Evolutionary conservation across 164 flowering plant genomes (phyloP), one percentile per base, ranked within the genome.

Genomic region (Santalum album): DNA sequence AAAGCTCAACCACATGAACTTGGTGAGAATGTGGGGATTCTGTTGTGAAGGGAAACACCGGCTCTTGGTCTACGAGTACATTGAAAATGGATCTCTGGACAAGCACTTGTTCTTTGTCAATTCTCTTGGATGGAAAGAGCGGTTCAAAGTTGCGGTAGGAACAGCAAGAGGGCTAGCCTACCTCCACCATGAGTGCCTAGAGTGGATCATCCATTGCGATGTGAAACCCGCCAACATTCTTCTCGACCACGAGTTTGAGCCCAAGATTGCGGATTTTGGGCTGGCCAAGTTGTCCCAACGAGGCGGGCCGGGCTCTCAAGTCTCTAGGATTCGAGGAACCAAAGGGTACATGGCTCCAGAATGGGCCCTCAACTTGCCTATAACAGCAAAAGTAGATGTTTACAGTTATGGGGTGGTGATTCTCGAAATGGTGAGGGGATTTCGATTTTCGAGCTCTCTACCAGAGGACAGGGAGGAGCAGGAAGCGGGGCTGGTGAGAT

Each of bases 341-440:
- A 63, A 56, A 51, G 71, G 75, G 25, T 71, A 71, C 60, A 56
- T 66, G 71, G 75, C 75, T 54, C 71, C 75, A 9, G 75, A 66
- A 23, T 71, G 75, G 75, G 63, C 65, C 24, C 12, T 56, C 40
- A 71, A 60, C 43, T 68, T 66, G 24, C 70, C 70, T 0, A 60
- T 71, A 36, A 63, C 70, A 4, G 64, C 75, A 2, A 66, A 63
- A 47, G 75, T 66, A 2, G 75, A 71, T 55, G 75, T 71, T 23
- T 71, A 55, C 19, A 66, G 75, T 42, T 71, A 57, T 57, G 75
- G 75, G 25, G 68, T 71, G 22, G 70, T 66, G 35, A 39, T 71
- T 19, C 52, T 71, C 4, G 75, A 71, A 57, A 47, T 71, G 25
- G 63, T 66, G 17, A 66, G 29, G 34, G 75, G 71, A 16, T 3